A percentile compares a stretch with the other conserved stretches of the same genome.
phyloP scores from a whole-genome alignment of 352 stramenopile species.

The Hyaloperonospora arabidopsidis region DNA sequence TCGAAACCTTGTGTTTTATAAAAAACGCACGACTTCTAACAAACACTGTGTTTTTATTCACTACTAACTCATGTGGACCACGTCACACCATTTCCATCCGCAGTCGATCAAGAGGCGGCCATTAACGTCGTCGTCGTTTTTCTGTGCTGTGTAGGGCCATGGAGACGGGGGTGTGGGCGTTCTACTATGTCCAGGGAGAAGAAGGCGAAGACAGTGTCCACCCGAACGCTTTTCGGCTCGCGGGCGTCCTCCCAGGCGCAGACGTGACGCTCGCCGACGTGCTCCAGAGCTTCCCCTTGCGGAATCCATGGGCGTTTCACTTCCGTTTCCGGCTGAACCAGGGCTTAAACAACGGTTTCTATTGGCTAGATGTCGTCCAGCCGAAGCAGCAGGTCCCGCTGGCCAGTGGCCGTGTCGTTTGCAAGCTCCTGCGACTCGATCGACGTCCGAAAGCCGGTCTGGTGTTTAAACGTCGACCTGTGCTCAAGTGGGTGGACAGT shows the following conservation, averaged over 20 bases:
- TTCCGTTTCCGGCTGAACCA: constrained; percentile 83
- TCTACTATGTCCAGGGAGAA: constrained; percentile 85
- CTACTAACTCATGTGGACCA: no score
- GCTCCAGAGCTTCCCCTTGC: constrained; percentile 55
- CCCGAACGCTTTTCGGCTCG: constrained; percentile 65
- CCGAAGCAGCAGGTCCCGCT: constrained; percentile 61
- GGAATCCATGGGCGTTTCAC: constrained; percentile 48
- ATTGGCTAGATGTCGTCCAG: constrained; percentile 63
- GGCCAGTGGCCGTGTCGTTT: constrained; percentile 70
- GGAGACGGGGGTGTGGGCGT: constrained; percentile 48
- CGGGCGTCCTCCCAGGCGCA: constrained; percentile 12
- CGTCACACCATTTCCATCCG: no score
- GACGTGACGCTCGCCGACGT: constrained; percentile 73
- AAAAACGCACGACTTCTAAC: no score
- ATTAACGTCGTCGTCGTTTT: no score
- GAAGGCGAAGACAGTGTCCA: constrained; percentile 78
- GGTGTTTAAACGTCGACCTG: constrained; percentile 64
- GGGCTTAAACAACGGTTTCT: constrained; percentile 53
- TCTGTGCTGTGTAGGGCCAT: no score
- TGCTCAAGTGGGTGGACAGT: constrained; percentile 49
- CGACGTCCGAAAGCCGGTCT: constrained; percentile 49
- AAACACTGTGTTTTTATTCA: no score
- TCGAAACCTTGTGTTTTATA: no score
- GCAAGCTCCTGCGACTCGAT: constrained; percentile 67
- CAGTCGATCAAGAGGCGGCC: no score